Conservation (phyloP, 306 rosid genomes). For the Quillaja saponaria region DNA sequence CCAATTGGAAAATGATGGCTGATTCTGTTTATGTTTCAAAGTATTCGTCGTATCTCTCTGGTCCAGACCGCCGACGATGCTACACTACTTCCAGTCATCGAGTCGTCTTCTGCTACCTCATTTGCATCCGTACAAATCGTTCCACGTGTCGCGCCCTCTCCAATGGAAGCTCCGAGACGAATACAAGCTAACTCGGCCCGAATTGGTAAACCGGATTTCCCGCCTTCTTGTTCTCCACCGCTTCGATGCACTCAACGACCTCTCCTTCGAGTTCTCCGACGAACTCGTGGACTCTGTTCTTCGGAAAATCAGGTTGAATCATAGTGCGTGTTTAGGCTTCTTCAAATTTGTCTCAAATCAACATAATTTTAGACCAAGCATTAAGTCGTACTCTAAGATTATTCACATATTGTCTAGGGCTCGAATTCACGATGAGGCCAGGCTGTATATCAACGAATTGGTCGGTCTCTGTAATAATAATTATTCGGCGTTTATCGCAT, state of each 20-base stretch:
- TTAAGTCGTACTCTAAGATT: conserved; percentile 57
- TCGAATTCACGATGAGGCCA: conserved; percentile 54
- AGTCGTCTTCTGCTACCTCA: conserved; percentile 20
- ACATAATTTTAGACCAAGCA: conserved; percentile 57
- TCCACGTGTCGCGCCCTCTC: conserved; percentile 49
- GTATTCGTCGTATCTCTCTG: no score
- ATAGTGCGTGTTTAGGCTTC: conserved; percentile 57
- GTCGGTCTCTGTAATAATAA: conserved; percentile 47
- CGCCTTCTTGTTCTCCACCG: conserved; percentile 72
- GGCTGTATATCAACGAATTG: conserved; percentile 47
- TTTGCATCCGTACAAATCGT: conserved; percentile 21
- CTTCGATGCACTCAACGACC: conserved; percentile 44
- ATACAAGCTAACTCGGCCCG: conserved; percentile 46
- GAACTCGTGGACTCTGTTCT: conserved; percentile 67
- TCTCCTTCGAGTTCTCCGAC: conserved; percentile 60
- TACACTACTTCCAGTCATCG: no score
- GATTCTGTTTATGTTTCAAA: no score
- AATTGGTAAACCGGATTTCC: conserved; percentile 55
- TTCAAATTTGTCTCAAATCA: conserved; percentile 57
- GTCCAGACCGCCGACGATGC: no score
- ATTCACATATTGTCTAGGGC: conserved; percentile 73
- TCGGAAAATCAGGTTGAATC: conserved; percentile 63
- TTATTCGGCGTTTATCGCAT: conserved; percentile 36
- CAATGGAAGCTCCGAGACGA: conserved; percentile 70
- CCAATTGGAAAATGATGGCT: no score